phyloP scores from a whole-genome alignment of 352 stramenopile genomes.

The Globisporangium perplexum region DNA sequence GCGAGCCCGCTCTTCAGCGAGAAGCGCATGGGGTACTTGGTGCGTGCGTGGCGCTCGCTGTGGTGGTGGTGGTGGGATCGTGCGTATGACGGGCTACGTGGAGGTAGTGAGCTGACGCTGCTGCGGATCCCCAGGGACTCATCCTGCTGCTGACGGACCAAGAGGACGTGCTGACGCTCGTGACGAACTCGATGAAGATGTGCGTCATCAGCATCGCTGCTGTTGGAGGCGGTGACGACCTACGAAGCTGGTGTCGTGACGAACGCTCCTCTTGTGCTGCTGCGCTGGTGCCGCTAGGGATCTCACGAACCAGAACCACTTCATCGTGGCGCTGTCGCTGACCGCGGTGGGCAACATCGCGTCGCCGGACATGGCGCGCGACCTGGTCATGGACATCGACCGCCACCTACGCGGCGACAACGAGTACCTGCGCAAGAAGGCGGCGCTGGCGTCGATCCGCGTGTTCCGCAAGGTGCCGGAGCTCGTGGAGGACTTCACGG shows the following conservation, averaged over 20 bases:
- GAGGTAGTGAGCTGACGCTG: too few species aligned
- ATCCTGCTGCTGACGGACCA: slow-evolving; percentile 98
- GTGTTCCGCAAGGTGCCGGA: slow-evolving; percentile 96
- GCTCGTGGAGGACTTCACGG: slow-evolving; percentile 98
- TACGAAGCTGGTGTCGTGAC: neutral
- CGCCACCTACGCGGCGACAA: slow-evolving; percentile 90
- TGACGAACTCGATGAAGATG: slow-evolving; percentile 99
- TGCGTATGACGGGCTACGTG: too few species aligned
- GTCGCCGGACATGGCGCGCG: slow-evolving; percentile 95
- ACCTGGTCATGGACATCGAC: slow-evolving; percentile 98
- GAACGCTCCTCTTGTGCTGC: neutral
- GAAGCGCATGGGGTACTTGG: slow-evolving; percentile 99
- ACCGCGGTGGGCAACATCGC: slow-evolving; percentile 97
- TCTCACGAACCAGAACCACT: slow-evolving; percentile 92
- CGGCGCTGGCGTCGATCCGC: slow-evolving; percentile 91
- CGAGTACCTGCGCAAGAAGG: slow-evolving; percentile 98
- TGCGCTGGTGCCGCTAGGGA: slow-evolving; percentile 50
- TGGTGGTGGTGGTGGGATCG: too few species aligned
- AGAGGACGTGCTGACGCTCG: slow-evolving; percentile 98
- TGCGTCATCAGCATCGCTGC: slow-evolving; percentile 17
- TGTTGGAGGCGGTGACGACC: too few species aligned
- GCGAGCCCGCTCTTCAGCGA: slow-evolving; percentile 98
- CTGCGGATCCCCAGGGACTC: slow-evolving; percentile 53
- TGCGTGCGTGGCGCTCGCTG: too few species aligned
- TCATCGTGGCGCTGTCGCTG: slow-evolving; percentile 95